Percentiles rank a stretch among this genome's conserved stretches.
These are phyloP conservation scores for Fereydounia khargensis DNA, from an alignment of 1,284 basidiomycete species.

Conservation along the genomic window DNA sequence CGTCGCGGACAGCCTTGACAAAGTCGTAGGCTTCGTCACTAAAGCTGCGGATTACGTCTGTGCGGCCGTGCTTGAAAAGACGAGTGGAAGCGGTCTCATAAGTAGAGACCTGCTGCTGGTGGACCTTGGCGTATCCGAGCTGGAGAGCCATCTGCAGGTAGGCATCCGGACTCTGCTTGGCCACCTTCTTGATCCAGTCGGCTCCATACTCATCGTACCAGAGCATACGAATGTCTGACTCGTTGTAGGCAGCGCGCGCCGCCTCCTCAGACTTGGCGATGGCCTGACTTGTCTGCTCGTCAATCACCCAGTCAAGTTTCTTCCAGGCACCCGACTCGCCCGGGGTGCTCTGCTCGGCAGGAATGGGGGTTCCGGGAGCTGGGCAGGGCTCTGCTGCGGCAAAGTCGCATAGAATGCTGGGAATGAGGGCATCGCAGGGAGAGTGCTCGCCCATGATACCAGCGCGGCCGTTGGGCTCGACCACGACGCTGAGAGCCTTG, in stretches of 20 bases:
- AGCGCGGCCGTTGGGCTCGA: constrained; percentile 81
- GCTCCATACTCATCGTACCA: constrained; percentile 84
- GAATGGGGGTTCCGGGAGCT: constrained; percentile 23
- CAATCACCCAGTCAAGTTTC: constrained; percentile 73
- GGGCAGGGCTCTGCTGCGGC: constrained; percentile 65
- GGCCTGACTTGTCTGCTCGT: constrained; percentile 65
- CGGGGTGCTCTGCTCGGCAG: constrained; percentile 26
- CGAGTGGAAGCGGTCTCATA: constrained; percentile 94
- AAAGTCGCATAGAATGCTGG: constrained; percentile 85
- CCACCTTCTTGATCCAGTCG: constrained; percentile 81
- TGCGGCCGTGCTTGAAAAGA: constrained; percentile 84
- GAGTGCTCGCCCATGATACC: constrained; percentile 91
- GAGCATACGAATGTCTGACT: constrained; percentile 80
- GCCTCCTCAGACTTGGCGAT: constrained; percentile 67
- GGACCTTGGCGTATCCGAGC: constrained; percentile 82
- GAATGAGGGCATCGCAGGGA: constrained; percentile 85
- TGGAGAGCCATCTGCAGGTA: constrained; percentile 92
- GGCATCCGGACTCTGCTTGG: constrained; percentile 82
- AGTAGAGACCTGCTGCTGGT: constrained; percentile 77
- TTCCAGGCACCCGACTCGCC: constrained; percentile 63
- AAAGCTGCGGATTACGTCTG: constrained; percentile 83
- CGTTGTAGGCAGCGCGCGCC: constrained; percentile 67
- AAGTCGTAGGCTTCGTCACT: constrained; percentile 75
- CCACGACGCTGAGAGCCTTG: constrained; percentile 77
- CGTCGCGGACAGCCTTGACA: constrained; percentile 73